Conservation (phyloP, 371 early-diverging fungal species). For the Smittium mucronatum region DNA sequence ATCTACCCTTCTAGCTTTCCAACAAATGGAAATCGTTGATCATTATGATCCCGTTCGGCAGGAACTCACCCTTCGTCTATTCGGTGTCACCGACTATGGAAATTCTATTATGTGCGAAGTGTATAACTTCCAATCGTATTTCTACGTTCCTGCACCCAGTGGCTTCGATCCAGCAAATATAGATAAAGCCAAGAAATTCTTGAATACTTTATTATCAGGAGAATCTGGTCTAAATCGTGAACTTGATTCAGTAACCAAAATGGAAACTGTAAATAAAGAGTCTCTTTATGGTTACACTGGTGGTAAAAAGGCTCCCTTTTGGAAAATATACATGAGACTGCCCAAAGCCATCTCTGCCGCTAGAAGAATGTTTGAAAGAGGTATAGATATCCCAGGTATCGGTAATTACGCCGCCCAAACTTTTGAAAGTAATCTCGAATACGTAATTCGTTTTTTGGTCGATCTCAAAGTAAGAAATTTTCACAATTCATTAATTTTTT, state of each 20-base stretch:
- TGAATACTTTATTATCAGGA: slow-evolving; percentile 25
- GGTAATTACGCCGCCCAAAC: slow-evolving; percentile 40
- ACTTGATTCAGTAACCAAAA: slow-evolving; percentile 33
- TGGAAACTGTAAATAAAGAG: slow-evolving; percentile 56
- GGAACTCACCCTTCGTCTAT: slow-evolving; percentile 62
- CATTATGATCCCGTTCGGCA: slow-evolving; percentile 34
- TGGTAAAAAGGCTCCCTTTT: slow-evolving; percentile 48
- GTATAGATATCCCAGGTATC: slow-evolving; percentile 38
- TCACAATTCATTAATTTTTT: no score
- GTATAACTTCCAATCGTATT: slow-evolving; percentile 85
- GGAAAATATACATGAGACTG: slow-evolving; percentile 50
- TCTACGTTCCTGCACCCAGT: slow-evolving; percentile 84
- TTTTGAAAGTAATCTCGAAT: slow-evolving; percentile 90
- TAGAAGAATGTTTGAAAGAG: slow-evolving; percentile 37
- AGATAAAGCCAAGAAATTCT: slow-evolving; percentile 37
- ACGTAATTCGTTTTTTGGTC: slow-evolving; percentile 94
- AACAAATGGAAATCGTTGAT: slow-evolving; percentile 90
- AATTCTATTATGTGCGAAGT: slow-evolving; percentile 87
- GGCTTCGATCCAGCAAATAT: slow-evolving; percentile 55
- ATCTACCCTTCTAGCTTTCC: no score
- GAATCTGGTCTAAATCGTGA: slow-evolving; percentile 3
- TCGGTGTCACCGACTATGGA: slow-evolving; percentile 72
- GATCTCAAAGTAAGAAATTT: slow-evolving; percentile 58
- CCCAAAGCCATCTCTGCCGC: slow-evolving; percentile 37
- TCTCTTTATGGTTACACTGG: slow-evolving; percentile 74